Evolutionary conservation across 83 land plant genomes (phyloP).

Genomic region (Diphasiastrum complanatum): DNA sequence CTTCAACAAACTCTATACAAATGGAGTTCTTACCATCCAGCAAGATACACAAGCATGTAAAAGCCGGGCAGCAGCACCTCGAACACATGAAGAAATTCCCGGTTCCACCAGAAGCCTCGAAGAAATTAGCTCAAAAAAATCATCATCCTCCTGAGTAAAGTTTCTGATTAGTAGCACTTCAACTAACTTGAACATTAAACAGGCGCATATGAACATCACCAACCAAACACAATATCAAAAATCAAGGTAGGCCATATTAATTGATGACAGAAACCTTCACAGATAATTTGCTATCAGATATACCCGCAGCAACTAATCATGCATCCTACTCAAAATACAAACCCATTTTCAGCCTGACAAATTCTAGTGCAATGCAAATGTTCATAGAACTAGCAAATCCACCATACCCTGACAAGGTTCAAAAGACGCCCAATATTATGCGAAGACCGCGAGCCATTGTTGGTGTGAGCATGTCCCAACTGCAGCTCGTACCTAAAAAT

Average conservation of each 20-base stretch:
- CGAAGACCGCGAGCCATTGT: conserved; percentile 53
- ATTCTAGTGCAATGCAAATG: neutral
- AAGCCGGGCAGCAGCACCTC: conserved; percentile 81
- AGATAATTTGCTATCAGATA: neutral
- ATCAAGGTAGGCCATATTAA: neutral
- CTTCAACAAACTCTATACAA: neutral
- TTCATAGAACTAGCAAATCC: neutral
- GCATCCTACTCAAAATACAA: neutral
- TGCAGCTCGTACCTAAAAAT: conserved; percentile 73
- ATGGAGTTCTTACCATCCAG: conserved; percentile 52
- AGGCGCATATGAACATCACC: neutral
- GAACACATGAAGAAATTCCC: conserved; percentile 54
- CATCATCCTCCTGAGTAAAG: conserved; percentile 87
- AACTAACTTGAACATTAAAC: neutral
- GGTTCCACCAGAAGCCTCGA: conserved; percentile 58
- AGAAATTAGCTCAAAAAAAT: conserved; percentile 81
- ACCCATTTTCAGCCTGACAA: neutral
- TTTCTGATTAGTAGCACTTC: neutral
- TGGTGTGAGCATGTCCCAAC: conserved; percentile 41
- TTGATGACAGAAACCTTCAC: neutral
- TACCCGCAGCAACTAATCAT: neutral
- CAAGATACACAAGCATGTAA: conserved; percentile 64
- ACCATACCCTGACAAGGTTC: conserved; percentile 57
- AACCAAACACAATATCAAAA: neutral
- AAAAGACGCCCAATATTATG: conserved; percentile 72